Evolutionary conservation across 495 filamentous ascomycete species (phyloP).

Genomic region (Xylaria flabelliformis): DNA sequence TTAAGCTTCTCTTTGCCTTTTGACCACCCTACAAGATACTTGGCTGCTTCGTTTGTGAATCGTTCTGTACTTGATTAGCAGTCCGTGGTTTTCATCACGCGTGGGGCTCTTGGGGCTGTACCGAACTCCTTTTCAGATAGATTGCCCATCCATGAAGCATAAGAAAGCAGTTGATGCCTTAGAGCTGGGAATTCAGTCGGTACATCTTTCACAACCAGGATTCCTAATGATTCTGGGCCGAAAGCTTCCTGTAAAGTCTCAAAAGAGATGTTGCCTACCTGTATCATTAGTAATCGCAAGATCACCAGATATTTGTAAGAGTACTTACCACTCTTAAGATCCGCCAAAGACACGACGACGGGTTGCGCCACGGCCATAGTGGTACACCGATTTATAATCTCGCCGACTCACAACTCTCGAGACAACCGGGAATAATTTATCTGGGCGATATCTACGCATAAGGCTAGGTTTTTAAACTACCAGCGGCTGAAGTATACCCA

Average conservation of each 20-base stretch:
- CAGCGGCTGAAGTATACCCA: background rate
- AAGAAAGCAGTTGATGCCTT: slow-evolving; percentile 77
- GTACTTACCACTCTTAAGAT: slow-evolving; percentile 57
- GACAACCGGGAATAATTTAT: background rate
- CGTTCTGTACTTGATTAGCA: slow-evolving; percentile 51
- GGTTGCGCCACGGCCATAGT: slow-evolving; percentile 55
- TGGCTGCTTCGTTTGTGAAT: slow-evolving; percentile 68
- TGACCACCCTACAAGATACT: slow-evolving; percentile 75
- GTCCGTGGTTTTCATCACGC: background rate
- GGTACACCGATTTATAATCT: background rate
- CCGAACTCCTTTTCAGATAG: slow-evolving; percentile 75
- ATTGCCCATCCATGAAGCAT: slow-evolving; percentile 87
- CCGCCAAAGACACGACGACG: slow-evolving; percentile 58
- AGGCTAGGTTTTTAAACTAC: background rate
- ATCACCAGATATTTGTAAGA: background rate
- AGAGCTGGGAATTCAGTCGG: slow-evolving; percentile 71
- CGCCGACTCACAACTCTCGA: too few relatives aligned
- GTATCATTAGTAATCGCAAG: slow-evolving; percentile 23
- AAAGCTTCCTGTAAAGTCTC: slow-evolving; percentile 83
- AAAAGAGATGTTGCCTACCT: slow-evolving; percentile 76
- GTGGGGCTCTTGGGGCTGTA: slow-evolving; percentile 43
- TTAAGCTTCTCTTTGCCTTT: slow-evolving; percentile 94
- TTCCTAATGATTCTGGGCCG: slow-evolving; percentile 88
- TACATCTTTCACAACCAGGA: slow-evolving; percentile 88
- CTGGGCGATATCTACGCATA: background rate